Evolutionary conservation across 768 basidiomycete species (phyloP), one percentile per base, ranked within the genome.

Genomic region (Mycena leptocephala): DNA sequence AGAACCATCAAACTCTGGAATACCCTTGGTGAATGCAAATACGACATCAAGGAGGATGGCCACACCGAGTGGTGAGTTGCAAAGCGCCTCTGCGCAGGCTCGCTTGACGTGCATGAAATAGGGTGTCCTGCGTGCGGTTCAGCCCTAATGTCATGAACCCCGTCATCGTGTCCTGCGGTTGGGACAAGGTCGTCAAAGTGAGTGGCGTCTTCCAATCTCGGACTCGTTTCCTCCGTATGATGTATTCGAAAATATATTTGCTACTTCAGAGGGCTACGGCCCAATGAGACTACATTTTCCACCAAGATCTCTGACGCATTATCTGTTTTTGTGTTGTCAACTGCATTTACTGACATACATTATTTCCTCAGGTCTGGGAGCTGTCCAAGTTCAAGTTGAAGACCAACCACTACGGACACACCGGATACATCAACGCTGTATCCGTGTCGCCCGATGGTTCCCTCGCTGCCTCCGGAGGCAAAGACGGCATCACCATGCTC

Each of bases 131-230:
- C 86, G 98, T 99, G 53, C 95, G 98, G 85, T 99, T 99, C 91
- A 98, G 97, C 89, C 98, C 98, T 68, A 99, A 99, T 85, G 93
- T 97, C 79, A 82, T 93, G 89, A 99, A 97, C 91, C 97, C 98
- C 72, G 98, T 99, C 83, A 99, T 99, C 83, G 98, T 99, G 74
- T 99, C 98, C 76, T 95, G 94, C 82, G 98, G 98, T 82, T 99
- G 98, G 98, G 98, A 99, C 91, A 99, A 99, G 91, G 97, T 99
- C 77, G 98, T 99, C 85, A 99, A 99, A 94, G 98, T 98, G 80
- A 87, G 93, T 83, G 18, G 66, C 48, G 20, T 24, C 59, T 56
- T 56, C 73, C 46, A 33, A 69, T 59, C 64, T 73, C 76, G 72
- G 80, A 74, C 62, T 61, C 20, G 24, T 58, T 37, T 67, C 55